Conservation (phyloP, 495 filamentous ascomycete genomes). For the Amphirosellinia nigrospora region DNA sequence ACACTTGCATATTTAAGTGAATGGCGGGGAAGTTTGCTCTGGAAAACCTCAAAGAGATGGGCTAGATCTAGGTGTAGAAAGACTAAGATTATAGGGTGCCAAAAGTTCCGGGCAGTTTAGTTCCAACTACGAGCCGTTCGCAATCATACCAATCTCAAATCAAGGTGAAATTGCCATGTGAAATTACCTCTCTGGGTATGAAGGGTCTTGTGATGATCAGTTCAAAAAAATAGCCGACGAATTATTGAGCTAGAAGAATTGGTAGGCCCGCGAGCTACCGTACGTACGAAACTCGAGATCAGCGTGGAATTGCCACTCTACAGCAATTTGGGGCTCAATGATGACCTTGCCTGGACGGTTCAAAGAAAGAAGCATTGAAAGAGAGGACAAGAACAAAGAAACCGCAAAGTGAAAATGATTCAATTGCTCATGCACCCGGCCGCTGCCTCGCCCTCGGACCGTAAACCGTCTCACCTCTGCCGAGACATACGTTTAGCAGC, state of each 20-base stretch:
- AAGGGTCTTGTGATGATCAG: not conserved
- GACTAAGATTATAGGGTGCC: not conserved
- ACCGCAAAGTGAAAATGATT: constrained; percentile 5
- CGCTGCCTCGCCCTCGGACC: not conserved
- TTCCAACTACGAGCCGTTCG: not conserved
- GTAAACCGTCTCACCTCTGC: not conserved
- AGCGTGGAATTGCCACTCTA: not conserved
- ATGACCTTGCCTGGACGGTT: not conserved
- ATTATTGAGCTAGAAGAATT: not conserved
- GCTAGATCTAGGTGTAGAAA: not conserved
- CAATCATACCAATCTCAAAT: not conserved
- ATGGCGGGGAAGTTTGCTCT: not conserved
- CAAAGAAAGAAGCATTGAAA: constrained; percentile 15
- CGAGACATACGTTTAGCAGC: not conserved
- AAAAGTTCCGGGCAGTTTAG: not conserved
- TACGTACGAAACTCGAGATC: not conserved
- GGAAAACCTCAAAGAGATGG: not conserved
- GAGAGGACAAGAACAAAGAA: constrained; percentile 18
- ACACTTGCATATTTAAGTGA: not conserved
- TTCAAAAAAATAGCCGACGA: not conserved
- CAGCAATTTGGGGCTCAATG: not conserved
- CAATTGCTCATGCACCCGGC: not conserved
- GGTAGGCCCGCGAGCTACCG: not conserved
- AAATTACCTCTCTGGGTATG: not conserved
- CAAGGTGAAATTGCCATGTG: too few relatives aligned